Evolutionary conservation across 768 basidiomycete species (phyloP), one percentile per base, ranked within the genome.

Genomic region (Epithele typhae): DNA sequence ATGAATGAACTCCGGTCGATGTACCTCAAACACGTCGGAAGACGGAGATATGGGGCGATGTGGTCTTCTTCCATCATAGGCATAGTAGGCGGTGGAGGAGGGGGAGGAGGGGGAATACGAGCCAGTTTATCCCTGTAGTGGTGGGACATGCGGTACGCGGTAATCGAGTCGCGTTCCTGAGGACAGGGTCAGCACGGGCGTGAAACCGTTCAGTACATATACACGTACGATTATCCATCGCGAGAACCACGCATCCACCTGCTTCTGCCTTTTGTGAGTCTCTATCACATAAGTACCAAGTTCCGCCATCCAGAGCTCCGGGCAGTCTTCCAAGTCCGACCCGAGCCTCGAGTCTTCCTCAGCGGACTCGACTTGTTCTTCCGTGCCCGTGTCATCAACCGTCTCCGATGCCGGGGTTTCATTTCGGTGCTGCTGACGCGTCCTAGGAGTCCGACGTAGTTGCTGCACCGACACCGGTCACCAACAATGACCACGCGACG

Each of bases 271-370:
- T 60, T 81, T 81, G 59, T 83, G 79, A 5, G 85, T 87, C 57
- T 87, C 82, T 24, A 82, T 59, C 43, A 79, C 72, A 57, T 91
- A 92, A 46, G 79, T 78, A 43, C 74, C 71, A 14, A 91, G 72
- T 58, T 87, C 87, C 21, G 69, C 73, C 36, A 70, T 66, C 90
- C 90, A 92, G 14, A 92, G 60, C 49, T 90, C 88, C 54, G 77
- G 76, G 53, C 82, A 88, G 49, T 90, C 89, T 23, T 89, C 87
- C 51, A 92, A 68, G 71, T 92, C 89, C 18, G 89, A 90, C 15
- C 87, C 87, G 11, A 77, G 67, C 32, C 68, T 67, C 38, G 56
- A 65, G 24, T 73, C 74, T 25, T 79, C 77, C 45, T 59, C 67
- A 43, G 53, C 67, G 45, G 54, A 64, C 58, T 59, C 61, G 46